Evolutionary conservation across 768 basidiomycete genomes (phyloP).

Genomic region (Neoboletus subvelutipes): DNA sequence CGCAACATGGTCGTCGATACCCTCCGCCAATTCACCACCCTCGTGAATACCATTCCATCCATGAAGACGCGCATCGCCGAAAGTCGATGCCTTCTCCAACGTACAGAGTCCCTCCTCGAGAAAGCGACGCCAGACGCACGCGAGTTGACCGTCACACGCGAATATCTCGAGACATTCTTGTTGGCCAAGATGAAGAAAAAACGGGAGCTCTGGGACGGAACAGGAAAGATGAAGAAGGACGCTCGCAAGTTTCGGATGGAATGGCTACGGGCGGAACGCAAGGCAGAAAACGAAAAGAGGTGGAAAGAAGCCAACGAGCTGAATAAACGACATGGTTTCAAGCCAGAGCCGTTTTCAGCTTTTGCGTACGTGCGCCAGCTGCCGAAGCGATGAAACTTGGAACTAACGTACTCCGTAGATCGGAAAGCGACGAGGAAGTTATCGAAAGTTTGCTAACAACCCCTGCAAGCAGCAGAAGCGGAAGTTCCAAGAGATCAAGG

Average conservation of each 20-base stretch:
- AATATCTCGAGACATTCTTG: constrained; percentile 25
- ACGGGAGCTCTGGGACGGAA: constrained; percentile 34
- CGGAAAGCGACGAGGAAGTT: constrained; percentile 24
- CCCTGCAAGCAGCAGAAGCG: constrained; percentile 18
- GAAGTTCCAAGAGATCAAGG: constrained; percentile 17
- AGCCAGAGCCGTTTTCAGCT: constrained; percentile 19
- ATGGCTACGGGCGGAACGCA: constrained; percentile 26
- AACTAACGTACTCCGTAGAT: constrained; percentile 13
- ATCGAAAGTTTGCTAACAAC: constrained; percentile 28
- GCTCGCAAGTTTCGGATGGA: constrained; percentile 25
- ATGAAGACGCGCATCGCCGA: constrained; percentile 24
- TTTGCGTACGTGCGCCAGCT: constrained; percentile 21
- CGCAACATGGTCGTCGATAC: constrained; percentile 28
- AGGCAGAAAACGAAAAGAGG: constrained; percentile 12
- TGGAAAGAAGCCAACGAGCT: constrained; percentile 22
- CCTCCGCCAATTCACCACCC: constrained; percentile 28
- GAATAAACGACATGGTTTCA: constrained; percentile 6
- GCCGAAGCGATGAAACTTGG: neutral
- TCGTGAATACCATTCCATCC: constrained; percentile 22
- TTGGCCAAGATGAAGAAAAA: constrained; percentile 33
- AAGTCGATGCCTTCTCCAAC: constrained; percentile 17
- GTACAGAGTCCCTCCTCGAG: constrained; percentile 13
- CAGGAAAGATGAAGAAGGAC: constrained; percentile 23
- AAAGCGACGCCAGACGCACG: constrained; percentile 18
- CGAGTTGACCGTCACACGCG: constrained; percentile 23